phyloP scores from a whole-genome alignment of 2,329 filamentous ascomycete genomes.

The Verticillium alfalfae region DNA sequence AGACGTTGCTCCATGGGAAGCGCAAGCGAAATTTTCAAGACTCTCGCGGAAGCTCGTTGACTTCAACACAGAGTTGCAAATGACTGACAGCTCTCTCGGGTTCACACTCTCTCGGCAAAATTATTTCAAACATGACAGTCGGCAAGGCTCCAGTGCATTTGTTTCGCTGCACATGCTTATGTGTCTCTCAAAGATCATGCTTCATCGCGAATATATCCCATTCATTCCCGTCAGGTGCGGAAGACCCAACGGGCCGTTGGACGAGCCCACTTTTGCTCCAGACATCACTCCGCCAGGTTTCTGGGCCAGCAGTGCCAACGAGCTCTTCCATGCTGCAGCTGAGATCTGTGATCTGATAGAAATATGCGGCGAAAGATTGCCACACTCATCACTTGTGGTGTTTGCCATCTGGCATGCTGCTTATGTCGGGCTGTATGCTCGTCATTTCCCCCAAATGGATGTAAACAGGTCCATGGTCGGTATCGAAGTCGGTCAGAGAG shows the following conservation, averaged over 20 bases:
- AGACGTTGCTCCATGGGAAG: conserved; percentile 51
- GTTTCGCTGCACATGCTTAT: conserved; percentile 63
- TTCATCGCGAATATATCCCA: conserved; percentile 64
- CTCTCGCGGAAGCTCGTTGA: conserved; percentile 44
- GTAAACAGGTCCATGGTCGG: conserved; percentile 44
- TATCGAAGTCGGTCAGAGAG: conserved; percentile 23
- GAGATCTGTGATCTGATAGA: conserved; percentile 61
- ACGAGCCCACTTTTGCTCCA: conserved; percentile 48
- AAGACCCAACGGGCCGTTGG: conserved; percentile 49
- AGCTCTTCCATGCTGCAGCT: conserved; percentile 56
- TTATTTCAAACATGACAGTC: conserved; percentile 60
- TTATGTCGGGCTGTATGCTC: conserved; percentile 61
- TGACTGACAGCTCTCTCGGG: conserved; percentile 24
- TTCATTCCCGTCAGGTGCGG: conserved; percentile 55
- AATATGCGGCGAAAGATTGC: conserved; percentile 55
- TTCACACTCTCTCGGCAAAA: conserved; percentile 56
- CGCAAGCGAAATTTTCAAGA: conserved; percentile 45
- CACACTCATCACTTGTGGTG: conserved; percentile 62
- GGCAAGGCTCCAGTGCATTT: conserved; percentile 58
- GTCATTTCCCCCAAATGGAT: conserved; percentile 66
- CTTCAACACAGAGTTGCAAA: conserved; percentile 35
- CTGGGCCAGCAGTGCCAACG: conserved; percentile 57
- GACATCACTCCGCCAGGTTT: conserved; percentile 46
- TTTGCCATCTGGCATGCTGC: conserved; percentile 64
- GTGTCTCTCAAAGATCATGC: conserved; percentile 60